A percentile compares a stretch with the other conserved stretches of the same genome.
Conservation (phyloP, 164 flowering plant species). For the Nymphaea thermarum region DNA sequence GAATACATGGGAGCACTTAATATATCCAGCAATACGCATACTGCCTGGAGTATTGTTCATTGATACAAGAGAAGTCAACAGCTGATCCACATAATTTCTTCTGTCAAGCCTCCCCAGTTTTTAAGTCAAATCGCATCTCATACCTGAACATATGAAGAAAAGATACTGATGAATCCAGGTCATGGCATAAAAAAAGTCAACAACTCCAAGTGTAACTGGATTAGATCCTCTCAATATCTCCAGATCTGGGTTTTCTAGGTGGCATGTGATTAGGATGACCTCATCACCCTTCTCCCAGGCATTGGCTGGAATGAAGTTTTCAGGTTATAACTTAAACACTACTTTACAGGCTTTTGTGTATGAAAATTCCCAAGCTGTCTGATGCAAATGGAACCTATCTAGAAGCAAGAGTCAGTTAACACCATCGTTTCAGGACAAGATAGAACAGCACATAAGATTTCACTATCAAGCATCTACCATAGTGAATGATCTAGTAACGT, state of each 20-base stretch:
- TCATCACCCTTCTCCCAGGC: constrained; percentile 98
- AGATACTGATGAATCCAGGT: neutral
- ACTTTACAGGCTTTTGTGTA: no score
- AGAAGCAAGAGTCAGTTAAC: no score
- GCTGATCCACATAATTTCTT: constrained; percentile 67
- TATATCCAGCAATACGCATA: constrained; percentile 5
- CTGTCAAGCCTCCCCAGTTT: constrained; percentile 79
- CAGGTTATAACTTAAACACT: no score
- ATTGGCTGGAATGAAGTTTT: constrained; percentile 44
- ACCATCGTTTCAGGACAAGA: neutral
- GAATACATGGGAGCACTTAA: neutral
- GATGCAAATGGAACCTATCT: no score
- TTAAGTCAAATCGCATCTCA: constrained; percentile 92
- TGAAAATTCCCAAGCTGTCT: no score
- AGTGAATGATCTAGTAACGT: no score
- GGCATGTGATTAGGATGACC: constrained; percentile 77
- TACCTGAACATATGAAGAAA: constrained; percentile 32
- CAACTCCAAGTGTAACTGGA: constrained; percentile 47
- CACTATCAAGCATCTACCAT: no score
- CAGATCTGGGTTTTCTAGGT: constrained; percentile 65
- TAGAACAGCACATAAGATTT: neutral
- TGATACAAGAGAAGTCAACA: constrained; percentile 88
- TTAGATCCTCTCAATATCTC: constrained; percentile 57
- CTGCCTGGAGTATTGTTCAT: constrained; percentile 92
- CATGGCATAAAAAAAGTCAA: neutral